Base-by-base conservation (phyloP, 2,329 filamentous ascomycete species). In the Lachnellula occidentalis region DNA sequence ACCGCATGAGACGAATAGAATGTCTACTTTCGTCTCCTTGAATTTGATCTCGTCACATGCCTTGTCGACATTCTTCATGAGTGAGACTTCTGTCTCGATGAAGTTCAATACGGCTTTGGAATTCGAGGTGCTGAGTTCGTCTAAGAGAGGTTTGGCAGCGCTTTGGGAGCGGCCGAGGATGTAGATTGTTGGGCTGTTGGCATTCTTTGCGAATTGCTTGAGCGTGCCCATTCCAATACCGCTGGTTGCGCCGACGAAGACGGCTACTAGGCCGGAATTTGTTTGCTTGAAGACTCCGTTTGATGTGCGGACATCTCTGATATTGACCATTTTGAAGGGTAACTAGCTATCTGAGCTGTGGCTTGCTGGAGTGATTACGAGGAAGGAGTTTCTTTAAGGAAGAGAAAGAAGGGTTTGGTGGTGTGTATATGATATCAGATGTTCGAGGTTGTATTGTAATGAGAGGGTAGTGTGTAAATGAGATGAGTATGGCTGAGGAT, bases 161-260 rank as follows among this genome's bases (percentile, higher is more conserved):
- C 37, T 51, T 48, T 57, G 71, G 0, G 74, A 77, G 58, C 80
- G 74, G 1, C 79, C 79, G 39, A 82, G 59, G 37, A 81, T 71
- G 63, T 83, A 83, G 31, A 79, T 71, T 17, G 68, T 74, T 0
- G 79, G 78, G 1, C 61, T 64, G 2, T 59, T 54, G 2, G 74
- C 66, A 17, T 73, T 61, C 41, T 72, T 70, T 11, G 72, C 71
- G 41, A 81, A 76, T 21, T 72, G 65, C 50, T 74, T 76, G 15
- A 81, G 65, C 0, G 77, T 73, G 12, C 71, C 66, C 56, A 77
- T 70, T 7, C 79, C 79, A 43, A 83, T 80, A n/a, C 79, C 79
- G 37, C 73, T 73, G 4, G 79, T 83, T 27, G 74, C 79, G 34
- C 79, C 78, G 4, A 79, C 73, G 53, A 81, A 81, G 24, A 80